phyloP scores from a whole-genome alignment of 805 yeast genomes.

The Yarrowia sp. region DNA sequence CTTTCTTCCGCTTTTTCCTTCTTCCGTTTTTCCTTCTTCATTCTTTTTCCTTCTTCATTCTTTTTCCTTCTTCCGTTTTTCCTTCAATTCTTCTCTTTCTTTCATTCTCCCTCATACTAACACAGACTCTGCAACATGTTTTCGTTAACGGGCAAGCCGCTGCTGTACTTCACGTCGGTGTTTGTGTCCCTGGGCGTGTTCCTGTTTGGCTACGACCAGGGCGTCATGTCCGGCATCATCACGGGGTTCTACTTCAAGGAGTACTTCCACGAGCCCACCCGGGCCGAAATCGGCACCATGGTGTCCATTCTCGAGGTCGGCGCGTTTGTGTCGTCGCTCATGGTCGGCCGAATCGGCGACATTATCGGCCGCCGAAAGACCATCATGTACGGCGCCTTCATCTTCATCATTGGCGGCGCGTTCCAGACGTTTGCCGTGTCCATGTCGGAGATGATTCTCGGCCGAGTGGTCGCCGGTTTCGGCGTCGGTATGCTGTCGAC shows the following conservation, averaged over 20 bases:
- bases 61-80: background rate
- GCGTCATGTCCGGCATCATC: slow-evolving; percentile 87
- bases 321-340: slow-evolving; percentile 78
- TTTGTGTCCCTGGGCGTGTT: slow-evolving; percentile 61
- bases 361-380: slow-evolving; percentile 79
- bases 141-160: slow-evolving; percentile 49
- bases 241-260: slow-evolving; percentile 73
- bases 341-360: slow-evolving; percentile 80
- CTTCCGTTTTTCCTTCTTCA: no score
- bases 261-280: slow-evolving; percentile 75
- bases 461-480: slow-evolving; percentile 80
- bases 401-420: slow-evolving; percentile 80
- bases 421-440: slow-evolving; percentile 68
- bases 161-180: slow-evolving; percentile 54
- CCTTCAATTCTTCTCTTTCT: background rate
- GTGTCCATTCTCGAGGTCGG: slow-evolving; percentile 90
- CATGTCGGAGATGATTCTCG: slow-evolving; percentile 67
- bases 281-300: slow-evolving; percentile 81
- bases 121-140: slow-evolving; percentile 19
- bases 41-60: background rate
- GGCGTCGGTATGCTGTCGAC: slow-evolving; percentile 87
- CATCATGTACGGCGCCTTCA: slow-evolving; percentile 76
- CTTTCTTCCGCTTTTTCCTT: no score
- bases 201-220: slow-evolving; percentile 83
- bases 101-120: no score